These are phyloP conservation scores for Pseudogymnoascus sp. DNA, from an alignment of 2,329 filamentous ascomycete genomes.

Conservation along the genomic window DNA sequence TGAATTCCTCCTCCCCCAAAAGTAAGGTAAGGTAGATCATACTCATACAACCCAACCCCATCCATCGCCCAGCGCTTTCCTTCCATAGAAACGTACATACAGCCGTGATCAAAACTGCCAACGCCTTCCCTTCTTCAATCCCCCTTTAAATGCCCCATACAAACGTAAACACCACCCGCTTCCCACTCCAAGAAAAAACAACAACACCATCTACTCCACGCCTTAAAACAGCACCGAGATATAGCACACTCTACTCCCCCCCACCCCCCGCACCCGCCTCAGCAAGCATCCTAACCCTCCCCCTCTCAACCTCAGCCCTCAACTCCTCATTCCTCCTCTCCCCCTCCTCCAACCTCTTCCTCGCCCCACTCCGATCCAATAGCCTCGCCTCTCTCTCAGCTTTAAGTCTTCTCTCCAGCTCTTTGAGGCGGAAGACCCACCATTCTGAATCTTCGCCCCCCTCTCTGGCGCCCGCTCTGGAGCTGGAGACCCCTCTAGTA, in stretches of 20 bases:
- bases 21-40: neutral
- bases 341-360: slow-evolving; percentile 70
- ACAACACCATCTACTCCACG: slow-evolving; percentile 32
- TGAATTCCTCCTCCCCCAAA: neutral
- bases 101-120: no score
- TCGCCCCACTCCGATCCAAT: slow-evolving; percentile 73
- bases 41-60: neutral
- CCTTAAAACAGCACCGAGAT: no score
- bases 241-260: no score
- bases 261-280: neutral
- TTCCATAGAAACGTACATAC: neutral
- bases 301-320: slow-evolving; percentile 46
- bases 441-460: slow-evolving; percentile 35
- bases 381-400: slow-evolving; percentile 79
- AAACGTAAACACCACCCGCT: neutral
- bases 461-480: no score
- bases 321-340: slow-evolving; percentile 65
- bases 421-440: slow-evolving; percentile 77
- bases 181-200: slow-evolving; percentile 37
- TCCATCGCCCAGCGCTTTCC: neutral
- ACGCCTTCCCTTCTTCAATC: neutral
- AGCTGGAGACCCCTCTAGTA: no score
- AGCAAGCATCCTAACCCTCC: slow-evolving; percentile 15
- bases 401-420: slow-evolving; percentile 82
- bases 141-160: no score